phyloP scores from a whole-genome alignment of 73 alveolate species.

The Paramecium caudatum region DNA sequence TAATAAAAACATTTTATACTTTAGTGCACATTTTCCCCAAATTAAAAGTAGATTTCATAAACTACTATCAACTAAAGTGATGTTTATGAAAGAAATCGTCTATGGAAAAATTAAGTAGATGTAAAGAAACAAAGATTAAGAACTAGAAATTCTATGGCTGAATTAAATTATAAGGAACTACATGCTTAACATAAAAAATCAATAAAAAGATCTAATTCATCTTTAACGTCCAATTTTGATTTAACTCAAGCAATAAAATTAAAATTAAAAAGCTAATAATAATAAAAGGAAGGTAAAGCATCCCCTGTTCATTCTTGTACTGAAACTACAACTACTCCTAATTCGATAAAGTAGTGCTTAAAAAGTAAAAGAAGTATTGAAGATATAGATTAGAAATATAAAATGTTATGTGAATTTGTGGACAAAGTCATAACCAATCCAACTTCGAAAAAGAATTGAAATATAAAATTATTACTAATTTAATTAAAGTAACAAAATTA shows the following conservation, averaged over 20 bases:
- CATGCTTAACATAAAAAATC: not conserved
- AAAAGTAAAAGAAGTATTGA: not conserved
- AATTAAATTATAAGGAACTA: not conserved
- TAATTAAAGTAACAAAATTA: slow-evolving; percentile 21
- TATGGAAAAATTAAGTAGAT: not conserved
- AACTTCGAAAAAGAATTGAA: not conserved
- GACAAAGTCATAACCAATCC: not conserved
- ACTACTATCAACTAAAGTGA: not conserved
- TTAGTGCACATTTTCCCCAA: slow-evolving; percentile 17
- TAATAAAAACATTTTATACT: not conserved
- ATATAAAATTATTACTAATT: not conserved
- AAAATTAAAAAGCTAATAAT: too few species aligned
- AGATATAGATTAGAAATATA: not conserved
- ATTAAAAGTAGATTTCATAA: not conserved
- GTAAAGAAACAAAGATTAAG: not conserved
- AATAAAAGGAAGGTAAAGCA: too few species aligned
- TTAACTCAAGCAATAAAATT: too few species aligned
- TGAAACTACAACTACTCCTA: slow-evolving; percentile 21
- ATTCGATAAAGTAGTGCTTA: not conserved
- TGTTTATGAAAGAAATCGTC: not conserved
- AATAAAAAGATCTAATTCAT: not conserved
- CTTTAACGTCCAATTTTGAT: too few species aligned
- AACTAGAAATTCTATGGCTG: slow-evolving; percentile 34
- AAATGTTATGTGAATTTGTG: not conserved
- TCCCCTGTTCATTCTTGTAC: not conserved